Evolutionary conservation across 768 basidiomycete species (phyloP).

Genomic region (Leccinum arenicola): DNA sequence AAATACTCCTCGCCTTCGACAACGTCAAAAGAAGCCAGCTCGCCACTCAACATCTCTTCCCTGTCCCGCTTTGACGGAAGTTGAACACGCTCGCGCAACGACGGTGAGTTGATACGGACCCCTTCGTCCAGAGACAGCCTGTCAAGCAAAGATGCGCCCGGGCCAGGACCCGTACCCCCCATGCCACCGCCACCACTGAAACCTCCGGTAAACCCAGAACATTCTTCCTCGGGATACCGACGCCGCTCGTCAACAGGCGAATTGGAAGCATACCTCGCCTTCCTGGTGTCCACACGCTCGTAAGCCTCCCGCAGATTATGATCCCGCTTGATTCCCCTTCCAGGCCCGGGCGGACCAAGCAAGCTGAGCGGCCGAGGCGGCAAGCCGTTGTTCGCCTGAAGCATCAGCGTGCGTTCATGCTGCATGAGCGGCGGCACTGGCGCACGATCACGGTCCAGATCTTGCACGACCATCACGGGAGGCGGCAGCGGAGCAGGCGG

Average conservation of each 20-base stretch:
- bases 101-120: constrained; percentile 12
- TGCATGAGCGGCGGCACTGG: constrained; percentile 23
- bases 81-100: constrained; percentile 40
- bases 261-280: constrained; percentile 3
- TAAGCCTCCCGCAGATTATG: constrained; percentile 17
- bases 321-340: constrained; percentile 17
- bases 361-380: constrained; percentile 27
- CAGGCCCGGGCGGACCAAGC: constrained; percentile 13
- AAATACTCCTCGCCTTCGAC: constrained; percentile 19
- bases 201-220: neutral
- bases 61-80: constrained; percentile 31
- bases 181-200: neutral
- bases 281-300: constrained; percentile 22
- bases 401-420: constrained; percentile 30
- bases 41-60: constrained; percentile 26
- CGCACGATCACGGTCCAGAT: constrained; percentile 11
- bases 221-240: constrained; percentile 18
- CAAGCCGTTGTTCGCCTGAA: constrained; percentile 25
- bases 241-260: constrained; percentile 18
- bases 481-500: constrained; percentile 4
- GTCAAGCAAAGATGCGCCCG: constrained; percentile 38
- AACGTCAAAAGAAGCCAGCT: constrained; percentile 5
- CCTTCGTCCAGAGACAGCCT: constrained; percentile 32
- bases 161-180: neutral
- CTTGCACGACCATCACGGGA: neutral